phyloP scores from a whole-genome alignment of 2,329 filamentous ascomycete species.

The Sphaerostilbella broomeana region DNA sequence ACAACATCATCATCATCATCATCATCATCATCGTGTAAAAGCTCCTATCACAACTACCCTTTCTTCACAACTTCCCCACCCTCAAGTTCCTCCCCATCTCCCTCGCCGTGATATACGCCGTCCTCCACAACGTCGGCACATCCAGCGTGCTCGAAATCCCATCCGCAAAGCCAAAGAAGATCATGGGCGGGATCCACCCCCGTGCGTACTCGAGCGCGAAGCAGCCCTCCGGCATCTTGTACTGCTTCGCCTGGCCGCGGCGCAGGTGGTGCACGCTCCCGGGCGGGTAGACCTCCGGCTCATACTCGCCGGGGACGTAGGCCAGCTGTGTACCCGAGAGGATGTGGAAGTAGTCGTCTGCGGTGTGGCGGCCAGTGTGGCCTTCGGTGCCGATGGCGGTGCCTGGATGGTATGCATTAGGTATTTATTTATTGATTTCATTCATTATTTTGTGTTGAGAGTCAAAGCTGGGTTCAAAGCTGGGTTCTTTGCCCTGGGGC shows the following conservation, averaged over 20 bases:
- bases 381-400: slow-evolving; percentile 80
- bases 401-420: slow-evolving; percentile 29
- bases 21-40: no score
- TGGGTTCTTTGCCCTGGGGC: no score
- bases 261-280: slow-evolving; percentile 66
- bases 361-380: slow-evolving; percentile 81
- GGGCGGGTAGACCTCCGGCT: slow-evolving; percentile 61
- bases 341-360: slow-evolving; percentile 94
- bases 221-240: slow-evolving; percentile 69
- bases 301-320: slow-evolving; percentile 62
- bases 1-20: no score
- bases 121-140: slow-evolving; percentile 77
- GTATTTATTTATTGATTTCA: neutral
- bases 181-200: slow-evolving; percentile 90
- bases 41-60: no score
- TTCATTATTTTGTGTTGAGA: neutral
- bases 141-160: slow-evolving; percentile 74
- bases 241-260: slow-evolving; percentile 71
- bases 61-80: slow-evolving; percentile 58
- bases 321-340: slow-evolving; percentile 70
- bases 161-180: slow-evolving; percentile 84
- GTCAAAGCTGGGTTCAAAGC: no score
- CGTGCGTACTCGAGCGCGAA: slow-evolving; percentile 79
- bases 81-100: slow-evolving; percentile 72
- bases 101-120: slow-evolving; percentile 63